A percentile compares a stretch with the other conserved stretches of the same genome.
phyloP scores from a whole-genome alignment of 192 early-diverging fungal genomes.

The Fimicolochytrium jonesii region DNA sequence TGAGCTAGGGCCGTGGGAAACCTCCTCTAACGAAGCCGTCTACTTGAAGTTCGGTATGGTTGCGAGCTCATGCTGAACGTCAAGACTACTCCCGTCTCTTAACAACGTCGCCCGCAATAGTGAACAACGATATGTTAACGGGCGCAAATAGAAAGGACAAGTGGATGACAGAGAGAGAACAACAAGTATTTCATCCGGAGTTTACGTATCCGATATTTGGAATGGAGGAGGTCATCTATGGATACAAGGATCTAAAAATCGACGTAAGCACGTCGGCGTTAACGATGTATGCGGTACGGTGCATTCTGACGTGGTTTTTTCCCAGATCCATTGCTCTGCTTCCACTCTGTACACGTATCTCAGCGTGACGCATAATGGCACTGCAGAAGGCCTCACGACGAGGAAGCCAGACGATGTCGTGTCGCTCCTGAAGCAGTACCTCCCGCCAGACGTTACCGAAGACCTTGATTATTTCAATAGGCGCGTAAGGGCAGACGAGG shows the following conservation, averaged over 20 bases:
- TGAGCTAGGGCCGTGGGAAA: background rate
- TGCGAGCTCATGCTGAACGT: background rate
- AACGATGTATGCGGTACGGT: background rate
- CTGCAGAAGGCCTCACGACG: conserved; percentile 11
- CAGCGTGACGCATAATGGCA: conserved; percentile 57
- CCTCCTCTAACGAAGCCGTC: conserved; percentile 1
- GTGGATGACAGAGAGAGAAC: background rate
- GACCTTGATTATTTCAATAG: conserved; percentile 63
- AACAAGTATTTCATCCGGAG: conserved; percentile 68
- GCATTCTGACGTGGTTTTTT: background rate
- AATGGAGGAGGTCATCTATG: conserved; percentile 80
- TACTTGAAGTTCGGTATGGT: conserved; percentile 1
- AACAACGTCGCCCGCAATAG: background rate
- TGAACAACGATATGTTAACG: background rate
- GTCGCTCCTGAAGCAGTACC: conserved; percentile 39
- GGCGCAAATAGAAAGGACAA: too few species aligned
- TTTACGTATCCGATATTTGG: conserved; percentile 91
- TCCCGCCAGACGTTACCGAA: conserved; percentile 52
- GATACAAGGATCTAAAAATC: conserved; percentile 79
- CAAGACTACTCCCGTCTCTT: background rate
- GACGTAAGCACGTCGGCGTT: conserved; percentile 40
- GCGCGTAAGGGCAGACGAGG: conserved; percentile 56
- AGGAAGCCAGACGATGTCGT: conserved; percentile 48
- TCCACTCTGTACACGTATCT: conserved; percentile 76
- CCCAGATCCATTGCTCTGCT: conserved; percentile 69